Percentiles rank a stretch among this genome's conserved stretches.
Conservation (phyloP, 1,284 basidiomycete genomes). For the Papiliotrema terrestris region DNA sequence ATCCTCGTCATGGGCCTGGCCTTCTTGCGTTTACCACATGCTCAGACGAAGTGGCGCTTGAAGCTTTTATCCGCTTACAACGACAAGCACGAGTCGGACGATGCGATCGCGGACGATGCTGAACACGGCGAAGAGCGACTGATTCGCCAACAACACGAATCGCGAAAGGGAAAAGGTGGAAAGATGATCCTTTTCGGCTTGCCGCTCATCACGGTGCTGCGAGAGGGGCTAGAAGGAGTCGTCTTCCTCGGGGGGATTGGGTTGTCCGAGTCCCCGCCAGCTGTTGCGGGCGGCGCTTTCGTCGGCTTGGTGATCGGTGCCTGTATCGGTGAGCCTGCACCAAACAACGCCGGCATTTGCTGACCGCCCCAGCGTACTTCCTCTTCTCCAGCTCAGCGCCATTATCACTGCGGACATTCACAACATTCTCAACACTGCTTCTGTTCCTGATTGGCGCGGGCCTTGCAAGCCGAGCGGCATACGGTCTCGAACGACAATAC, state of each 20-base stretch:
- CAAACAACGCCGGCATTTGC: neutral
- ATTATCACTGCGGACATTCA: constrained; percentile 63
- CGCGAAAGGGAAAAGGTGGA: constrained; percentile 12
- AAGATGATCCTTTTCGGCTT: constrained; percentile 67
- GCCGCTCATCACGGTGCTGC: constrained; percentile 79
- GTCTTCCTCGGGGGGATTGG: constrained; percentile 78
- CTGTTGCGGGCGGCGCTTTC: constrained; percentile 53
- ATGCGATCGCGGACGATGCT: neutral
- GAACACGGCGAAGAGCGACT: neutral
- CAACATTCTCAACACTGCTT: constrained; percentile 77
- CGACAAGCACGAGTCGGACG: constrained; percentile 26
- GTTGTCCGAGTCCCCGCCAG: constrained; percentile 18
- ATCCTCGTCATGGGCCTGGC: constrained; percentile 63
- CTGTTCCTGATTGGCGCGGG: constrained; percentile 83
- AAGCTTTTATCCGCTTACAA: constrained; percentile 75
- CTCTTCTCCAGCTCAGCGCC: constrained; percentile 29
- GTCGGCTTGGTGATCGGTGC: constrained; percentile 68
- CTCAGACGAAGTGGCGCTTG: constrained; percentile 79
- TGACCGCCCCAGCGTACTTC: constrained; percentile 20
- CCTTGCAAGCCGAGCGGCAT: constrained; percentile 69
- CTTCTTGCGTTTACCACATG: constrained; percentile 69
- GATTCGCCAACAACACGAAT: constrained; percentile 9
- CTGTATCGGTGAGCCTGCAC: constrained; percentile 41
- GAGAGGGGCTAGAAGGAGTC: constrained; percentile 86
- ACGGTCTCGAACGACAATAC: constrained; percentile 62